Evolutionary conservation across 805 yeast species (phyloP), one percentile per base, ranked within the genome.

Genomic region (Limtongozyma cylindracea): DNA sequence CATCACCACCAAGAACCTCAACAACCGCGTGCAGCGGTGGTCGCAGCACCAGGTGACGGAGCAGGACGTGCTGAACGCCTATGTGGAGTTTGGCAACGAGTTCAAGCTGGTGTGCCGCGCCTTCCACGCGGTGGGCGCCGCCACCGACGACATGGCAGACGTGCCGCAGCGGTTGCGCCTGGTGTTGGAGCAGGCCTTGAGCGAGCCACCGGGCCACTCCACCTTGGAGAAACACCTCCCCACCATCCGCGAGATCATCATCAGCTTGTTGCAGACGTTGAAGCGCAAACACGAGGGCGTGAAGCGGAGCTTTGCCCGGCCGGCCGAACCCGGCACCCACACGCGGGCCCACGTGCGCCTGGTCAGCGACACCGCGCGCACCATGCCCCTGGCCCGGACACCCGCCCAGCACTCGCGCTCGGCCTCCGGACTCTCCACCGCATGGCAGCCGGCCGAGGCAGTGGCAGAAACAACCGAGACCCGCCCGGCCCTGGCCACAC

Each of bases 1-100:
- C 20, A 82, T 82, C 17, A 72, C 91, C 1, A 80, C 96, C 0
- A 84, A 84, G 35, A 80, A 76, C 26, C 51, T 84, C 8, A 50
- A 88, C n/a, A 92, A 77, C 34, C 59, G 76, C 10, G 48, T 88
- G 23, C 77, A 91, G 0, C 76, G 66, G 28, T 88, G 99, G 99
- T 82, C 96, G 1, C 56, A 63, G 28, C 64, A 62, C 12, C 55
- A 60, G n/a, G 80, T 77, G 5, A 57, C 69, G 12, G 96, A 82
- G 20, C 61, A 62, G 25, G 76, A 63, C 29, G 95, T 88, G 3
- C 77, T 93, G 2, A 77, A 80, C 34, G 73, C 80, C 3, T 88
- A 78, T 40, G 98, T 88, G 10, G 70, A 65, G 30, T 56, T 88
- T 14, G 98, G 98, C 1, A 88, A 82, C 37, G 95, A 84, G 42